Percentiles rank a stretch among this genome's conserved stretches.
Conservation (phyloP, 331 rosid species). For the Prunus yedoensis region DNA sequence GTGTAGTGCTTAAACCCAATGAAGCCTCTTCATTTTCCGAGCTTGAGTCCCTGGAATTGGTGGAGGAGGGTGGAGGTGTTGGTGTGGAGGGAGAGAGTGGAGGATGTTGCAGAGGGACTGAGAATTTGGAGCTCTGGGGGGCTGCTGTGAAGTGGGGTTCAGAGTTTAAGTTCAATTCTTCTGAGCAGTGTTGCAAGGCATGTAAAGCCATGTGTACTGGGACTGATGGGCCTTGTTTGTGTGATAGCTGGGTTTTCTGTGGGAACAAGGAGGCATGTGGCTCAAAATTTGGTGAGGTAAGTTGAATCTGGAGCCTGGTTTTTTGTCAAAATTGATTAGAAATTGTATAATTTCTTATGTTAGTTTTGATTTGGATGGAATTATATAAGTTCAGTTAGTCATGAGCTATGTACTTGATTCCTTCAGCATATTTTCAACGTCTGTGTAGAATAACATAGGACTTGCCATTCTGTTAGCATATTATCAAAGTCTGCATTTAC, state of each 20-base stretch:
- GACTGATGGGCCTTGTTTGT: slow-evolving; percentile 84
- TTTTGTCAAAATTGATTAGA: slow-evolving; percentile 2
- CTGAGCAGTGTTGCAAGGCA: slow-evolving; percentile 74
- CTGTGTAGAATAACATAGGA: neutral
- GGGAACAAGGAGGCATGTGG: slow-evolving; percentile 77
- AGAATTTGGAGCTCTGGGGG: slow-evolving; percentile 89
- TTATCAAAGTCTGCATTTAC: neutral
- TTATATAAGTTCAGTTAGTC: neutral
- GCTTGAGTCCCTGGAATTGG: slow-evolving; percentile 24
- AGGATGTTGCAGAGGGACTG: slow-evolving; percentile 79
- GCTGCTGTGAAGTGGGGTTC: slow-evolving; percentile 96
- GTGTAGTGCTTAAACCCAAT: slow-evolving; percentile 39
- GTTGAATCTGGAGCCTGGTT: slow-evolving; percentile 5
- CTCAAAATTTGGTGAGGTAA: slow-evolving; percentile 80
- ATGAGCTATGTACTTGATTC: neutral
- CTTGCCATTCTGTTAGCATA: neutral
- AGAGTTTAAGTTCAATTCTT: slow-evolving; percentile 71
- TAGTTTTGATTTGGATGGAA: neutral
- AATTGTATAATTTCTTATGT: neutral
- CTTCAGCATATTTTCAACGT: neutral
- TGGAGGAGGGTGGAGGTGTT: slow-evolving; percentile 22
- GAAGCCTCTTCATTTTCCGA: slow-evolving; percentile 25
- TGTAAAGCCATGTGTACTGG: slow-evolving; percentile 88
- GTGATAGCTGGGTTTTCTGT: slow-evolving; percentile 91
- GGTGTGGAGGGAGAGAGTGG: slow-evolving; percentile 19